Percentiles rank a stretch among this genome's conserved stretches.
These are phyloP conservation scores for Hypseocharis bilobata DNA, from an alignment of 441 rosid species.

Conservation along the genomic window DNA sequence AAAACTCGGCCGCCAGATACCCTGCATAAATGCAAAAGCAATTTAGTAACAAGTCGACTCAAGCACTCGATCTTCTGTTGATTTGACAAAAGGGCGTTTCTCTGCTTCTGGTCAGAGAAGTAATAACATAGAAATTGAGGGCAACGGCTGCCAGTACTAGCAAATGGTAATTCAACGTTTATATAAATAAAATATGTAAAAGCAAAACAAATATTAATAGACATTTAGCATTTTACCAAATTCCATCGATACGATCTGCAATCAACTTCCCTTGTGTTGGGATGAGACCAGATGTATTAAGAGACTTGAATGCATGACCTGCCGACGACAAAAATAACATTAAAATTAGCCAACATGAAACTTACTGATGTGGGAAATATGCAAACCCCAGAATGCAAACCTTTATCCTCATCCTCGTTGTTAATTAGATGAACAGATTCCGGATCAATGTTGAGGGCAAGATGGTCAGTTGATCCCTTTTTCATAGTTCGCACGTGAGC, in stretches of 20 bases:
- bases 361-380: background rate
- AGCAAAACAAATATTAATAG: background rate
- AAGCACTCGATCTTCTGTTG: background rate
- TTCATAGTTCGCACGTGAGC: conserved; percentile 68
- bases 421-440: conserved; percentile 56
- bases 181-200: background rate
- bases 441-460: conserved; percentile 58
- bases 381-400: conserved; percentile 28
- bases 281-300: conserved; percentile 70
- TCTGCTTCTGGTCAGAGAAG: background rate
- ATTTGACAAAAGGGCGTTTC: no score
- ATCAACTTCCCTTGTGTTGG: conserved; percentile 78
- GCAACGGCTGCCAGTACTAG: background rate
- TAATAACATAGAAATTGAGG: background rate
- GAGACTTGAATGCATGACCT: conserved; percentile 85
- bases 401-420: conserved; percentile 75
- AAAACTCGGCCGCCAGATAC: conserved; percentile 67
- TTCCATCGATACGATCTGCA: conserved; percentile 82
- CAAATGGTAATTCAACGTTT: no score
- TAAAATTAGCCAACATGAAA: background rate
- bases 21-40: conserved; percentile 36
- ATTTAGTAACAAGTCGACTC: conserved; percentile 14
- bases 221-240: conserved; percentile 48
- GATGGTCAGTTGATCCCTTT: conserved; percentile 85
- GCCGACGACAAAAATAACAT: conserved; percentile 19